Percentiles rank a stretch among this genome's conserved stretches.
phyloP scores from a whole-genome alignment of 805 yeast species.

The Lachancea meyersii region DNA sequence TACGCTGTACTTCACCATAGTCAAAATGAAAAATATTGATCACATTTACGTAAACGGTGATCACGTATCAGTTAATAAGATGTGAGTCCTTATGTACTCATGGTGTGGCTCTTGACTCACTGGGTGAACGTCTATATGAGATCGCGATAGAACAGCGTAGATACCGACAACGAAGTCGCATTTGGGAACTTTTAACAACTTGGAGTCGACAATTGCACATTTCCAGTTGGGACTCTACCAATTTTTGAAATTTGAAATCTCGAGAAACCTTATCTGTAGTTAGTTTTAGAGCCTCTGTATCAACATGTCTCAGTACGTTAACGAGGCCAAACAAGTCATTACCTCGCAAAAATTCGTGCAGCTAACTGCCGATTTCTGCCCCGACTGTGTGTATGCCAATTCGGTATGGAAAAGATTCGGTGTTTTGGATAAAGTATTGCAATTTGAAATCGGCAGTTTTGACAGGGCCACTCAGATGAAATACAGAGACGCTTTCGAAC shows the following conservation, averaged over 20 bases:
- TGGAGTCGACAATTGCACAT: no score
- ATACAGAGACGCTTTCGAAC: slow-evolving; percentile 31
- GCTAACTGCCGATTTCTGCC: slow-evolving; percentile 72
- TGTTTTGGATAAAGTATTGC: slow-evolving; percentile 42
- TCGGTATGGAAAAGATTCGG: slow-evolving; percentile 48
- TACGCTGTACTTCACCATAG: background rate
- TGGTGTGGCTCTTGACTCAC: no score
- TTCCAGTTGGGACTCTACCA: no score
- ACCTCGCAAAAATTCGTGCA: slow-evolving; percentile 44
- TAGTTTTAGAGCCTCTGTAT: no score
- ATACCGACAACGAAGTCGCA: no score
- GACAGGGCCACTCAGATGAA: slow-evolving; percentile 23
- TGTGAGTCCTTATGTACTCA: no score
- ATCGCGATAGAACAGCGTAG: no score
- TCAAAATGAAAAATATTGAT: background rate
- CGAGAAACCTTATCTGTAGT: background rate
- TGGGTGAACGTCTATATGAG: no score
- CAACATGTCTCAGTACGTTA: slow-evolving; percentile 21
- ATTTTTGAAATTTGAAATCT: no score
- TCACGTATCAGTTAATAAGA: background rate
- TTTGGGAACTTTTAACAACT: no score
- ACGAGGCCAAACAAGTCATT: slow-evolving; percentile 44
- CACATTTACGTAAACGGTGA: background rate
- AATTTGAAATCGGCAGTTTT: slow-evolving; percentile 43
- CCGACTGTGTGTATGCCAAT: slow-evolving; percentile 64